A percentile compares a stretch with the other conserved stretches of the same genome.
Evolutionary conservation across 495 filamentous ascomycete species (phyloP).

Genomic region (Elaphomyces granulatus): DNA sequence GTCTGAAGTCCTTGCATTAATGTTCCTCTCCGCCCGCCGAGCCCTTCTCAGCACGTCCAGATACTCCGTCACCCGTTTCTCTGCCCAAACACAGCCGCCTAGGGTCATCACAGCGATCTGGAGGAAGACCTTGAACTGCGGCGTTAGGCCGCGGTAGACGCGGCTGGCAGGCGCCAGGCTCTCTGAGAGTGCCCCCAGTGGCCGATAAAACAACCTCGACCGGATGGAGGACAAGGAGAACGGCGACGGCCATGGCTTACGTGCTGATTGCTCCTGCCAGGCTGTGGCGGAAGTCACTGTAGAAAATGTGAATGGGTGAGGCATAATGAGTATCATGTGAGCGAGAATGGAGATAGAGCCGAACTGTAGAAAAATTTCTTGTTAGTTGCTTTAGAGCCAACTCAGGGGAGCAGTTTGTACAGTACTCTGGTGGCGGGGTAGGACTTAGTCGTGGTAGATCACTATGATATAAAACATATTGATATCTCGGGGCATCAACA

Average conservation of each 20-base stretch:
- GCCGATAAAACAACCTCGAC: conserved; percentile 28
- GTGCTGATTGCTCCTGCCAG: conserved; percentile 9
- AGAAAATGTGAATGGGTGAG: conserved; percentile 32
- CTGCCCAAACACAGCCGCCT: conserved; percentile 73
- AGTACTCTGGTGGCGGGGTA: no score
- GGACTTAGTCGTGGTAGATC: no score
- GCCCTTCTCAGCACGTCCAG: conserved; percentile 34
- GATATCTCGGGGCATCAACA: conserved; percentile 11
- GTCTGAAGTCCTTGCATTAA: no score
- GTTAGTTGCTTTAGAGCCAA: conserved; percentile 1
- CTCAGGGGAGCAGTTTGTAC: not conserved
- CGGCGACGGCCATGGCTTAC: conserved; percentile 15
- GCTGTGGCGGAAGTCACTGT: conserved; percentile 2
- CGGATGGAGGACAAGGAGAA: conserved; percentile 26
- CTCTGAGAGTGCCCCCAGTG: conserved; percentile 30
- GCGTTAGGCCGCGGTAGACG: conserved; percentile 65
- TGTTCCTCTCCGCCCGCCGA: conserved; percentile 52
- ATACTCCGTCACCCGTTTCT: conserved; percentile 57
- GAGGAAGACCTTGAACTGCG: conserved; percentile 86
- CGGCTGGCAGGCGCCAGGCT: conserved; percentile 41
- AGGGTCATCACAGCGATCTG: conserved; percentile 82
- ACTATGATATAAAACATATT: no score
- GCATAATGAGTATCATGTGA: conserved; percentile 34
- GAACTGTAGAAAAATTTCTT: conserved; percentile 17
- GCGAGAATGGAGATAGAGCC: conserved; percentile 34